A percentile compares a stretch with the other conserved stretches of the same genome.
Conservation (phyloP, 768 basidiomycete species). For the Mycena epipterygia region DNA sequence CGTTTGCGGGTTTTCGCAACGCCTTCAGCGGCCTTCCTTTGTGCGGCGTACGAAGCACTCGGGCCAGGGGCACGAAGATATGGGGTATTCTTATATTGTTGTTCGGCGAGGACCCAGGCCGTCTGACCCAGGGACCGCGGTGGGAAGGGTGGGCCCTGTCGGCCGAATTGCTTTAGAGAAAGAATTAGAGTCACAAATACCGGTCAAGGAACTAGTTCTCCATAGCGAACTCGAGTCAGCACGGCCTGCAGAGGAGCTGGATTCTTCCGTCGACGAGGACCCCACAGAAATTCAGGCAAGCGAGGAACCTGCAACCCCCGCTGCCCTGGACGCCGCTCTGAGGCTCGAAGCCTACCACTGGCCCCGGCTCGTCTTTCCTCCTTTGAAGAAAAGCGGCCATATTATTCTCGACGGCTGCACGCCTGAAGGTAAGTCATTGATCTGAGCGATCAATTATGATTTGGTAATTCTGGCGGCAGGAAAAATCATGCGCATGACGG, state of each 20-base stretch:
- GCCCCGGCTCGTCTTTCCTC: conserved; percentile 94
- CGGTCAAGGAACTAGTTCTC: conserved; percentile 58
- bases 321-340: conserved; percentile 66
- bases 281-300: conserved; percentile 23
- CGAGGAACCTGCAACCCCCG: conserved; percentile 33
- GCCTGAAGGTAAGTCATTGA: conserved; percentile 69
- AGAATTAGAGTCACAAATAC: conserved; percentile 41
- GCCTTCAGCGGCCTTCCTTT: conserved; percentile 89
- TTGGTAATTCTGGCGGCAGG: conserved; percentile 60
- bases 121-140: conserved; percentile 45
- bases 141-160: conserved; percentile 68
- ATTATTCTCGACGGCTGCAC: conserved; percentile 93
- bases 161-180: conserved; percentile 60
- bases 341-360: conserved; percentile 85
- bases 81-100: conserved; percentile 91
- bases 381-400: conserved; percentile 92
- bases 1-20: conserved; percentile 88
- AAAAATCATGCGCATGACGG: conserved; percentile 91
- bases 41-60: conserved; percentile 91
- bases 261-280: conserved; percentile 10
- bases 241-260: conserved; percentile 23
- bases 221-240: conserved; percentile 48
- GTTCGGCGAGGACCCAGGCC: conserved; percentile 86
- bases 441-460: neutral
- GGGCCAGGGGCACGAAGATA: conserved; percentile 86